Evolutionary conservation across 2,329 filamentous ascomycete species (phyloP).

Genomic region (Scleromitrula shiraiana): DNA sequence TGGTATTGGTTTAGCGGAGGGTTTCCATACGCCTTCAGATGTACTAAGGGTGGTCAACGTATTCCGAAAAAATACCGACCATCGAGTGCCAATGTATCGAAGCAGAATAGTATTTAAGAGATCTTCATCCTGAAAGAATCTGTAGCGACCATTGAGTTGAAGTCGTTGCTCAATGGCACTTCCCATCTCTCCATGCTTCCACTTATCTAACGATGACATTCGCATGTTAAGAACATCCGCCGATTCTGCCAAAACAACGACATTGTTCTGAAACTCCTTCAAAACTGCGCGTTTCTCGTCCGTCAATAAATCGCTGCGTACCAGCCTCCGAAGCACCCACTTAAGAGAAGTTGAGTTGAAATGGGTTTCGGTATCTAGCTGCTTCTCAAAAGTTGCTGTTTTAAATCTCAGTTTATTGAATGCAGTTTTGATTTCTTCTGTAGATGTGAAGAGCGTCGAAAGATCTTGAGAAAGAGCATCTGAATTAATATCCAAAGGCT

Average conservation of each 20-base stretch:
- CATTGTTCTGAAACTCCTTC: conserved; percentile 41
- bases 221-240: conserved; percentile 51
- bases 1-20: conserved; percentile 25
- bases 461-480: conserved; percentile 41
- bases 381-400: conserved; percentile 31
- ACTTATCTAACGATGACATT: conserved; percentile 40
- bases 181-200: conserved; percentile 40
- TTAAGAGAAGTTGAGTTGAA: conserved; percentile 36
- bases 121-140: conserved; percentile 52
- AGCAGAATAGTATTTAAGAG: conserved; percentile 45
- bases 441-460: conserved; percentile 38
- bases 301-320: conserved; percentile 42
- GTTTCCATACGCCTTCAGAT: conserved; percentile 13
- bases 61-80: conserved; percentile 38
- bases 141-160: conserved; percentile 49
- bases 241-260: conserved; percentile 43
- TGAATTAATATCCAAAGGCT: conserved; percentile 36
- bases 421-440: conserved; percentile 33
- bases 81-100: conserved; percentile 44
- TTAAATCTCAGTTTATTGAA: conserved; percentile 35
- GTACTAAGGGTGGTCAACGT: conserved; percentile 26
- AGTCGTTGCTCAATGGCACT: conserved; percentile 42
- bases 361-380: conserved; percentile 17
- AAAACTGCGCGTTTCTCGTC: conserved; percentile 42
- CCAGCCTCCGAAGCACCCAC: conserved; percentile 39